Conservation (phyloP, 2,329 filamentous ascomycete species). For the Dactylellina leptospora region DNA sequence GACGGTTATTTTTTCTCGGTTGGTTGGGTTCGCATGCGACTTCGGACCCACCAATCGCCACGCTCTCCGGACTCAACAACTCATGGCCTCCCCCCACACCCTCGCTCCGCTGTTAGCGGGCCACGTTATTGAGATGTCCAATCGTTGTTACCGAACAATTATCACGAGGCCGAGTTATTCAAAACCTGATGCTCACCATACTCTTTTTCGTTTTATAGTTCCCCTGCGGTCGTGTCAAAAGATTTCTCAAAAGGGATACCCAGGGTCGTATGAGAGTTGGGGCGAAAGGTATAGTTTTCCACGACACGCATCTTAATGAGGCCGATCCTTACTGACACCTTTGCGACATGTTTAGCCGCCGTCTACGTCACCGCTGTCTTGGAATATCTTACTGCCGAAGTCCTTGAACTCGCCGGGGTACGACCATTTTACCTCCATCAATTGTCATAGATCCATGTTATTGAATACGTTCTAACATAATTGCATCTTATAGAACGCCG, state of each 20-base stretch:
- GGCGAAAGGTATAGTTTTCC: conserved; percentile 62
- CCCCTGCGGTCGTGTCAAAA: conserved; percentile 99
- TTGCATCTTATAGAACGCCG: conserved; percentile 74
- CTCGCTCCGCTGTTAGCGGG: conserved; percentile 1
- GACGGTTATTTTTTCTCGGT: conserved; percentile 22
- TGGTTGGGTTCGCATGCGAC: conserved; percentile 42
- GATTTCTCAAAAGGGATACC: conserved; percentile 98
- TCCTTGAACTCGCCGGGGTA: conserved; percentile 92
- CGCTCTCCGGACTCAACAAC: too few species aligned
- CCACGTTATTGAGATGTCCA: neutral
- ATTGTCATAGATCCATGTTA: neutral
- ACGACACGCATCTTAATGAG: neutral
- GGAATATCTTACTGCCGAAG: conserved; percentile 97
- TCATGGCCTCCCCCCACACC: conserved; percentile 37
- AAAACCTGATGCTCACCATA: conserved; percentile 57
- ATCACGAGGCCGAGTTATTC: too few species aligned
- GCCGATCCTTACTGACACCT: conserved; percentile 48
- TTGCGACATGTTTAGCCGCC: conserved; percentile 69
- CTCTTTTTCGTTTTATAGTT: conserved; percentile 70
- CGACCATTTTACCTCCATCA: conserved; percentile 31
- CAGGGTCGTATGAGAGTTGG: conserved; percentile 79
- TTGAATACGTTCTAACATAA: neutral
- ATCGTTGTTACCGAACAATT: neutral
- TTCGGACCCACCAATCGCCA: conserved; percentile 43
- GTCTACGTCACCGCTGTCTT: conserved; percentile 98